Evolutionary conservation across 1,284 basidiomycete genomes (phyloP).

Genomic region (Microbotryomycetes sp.): DNA sequence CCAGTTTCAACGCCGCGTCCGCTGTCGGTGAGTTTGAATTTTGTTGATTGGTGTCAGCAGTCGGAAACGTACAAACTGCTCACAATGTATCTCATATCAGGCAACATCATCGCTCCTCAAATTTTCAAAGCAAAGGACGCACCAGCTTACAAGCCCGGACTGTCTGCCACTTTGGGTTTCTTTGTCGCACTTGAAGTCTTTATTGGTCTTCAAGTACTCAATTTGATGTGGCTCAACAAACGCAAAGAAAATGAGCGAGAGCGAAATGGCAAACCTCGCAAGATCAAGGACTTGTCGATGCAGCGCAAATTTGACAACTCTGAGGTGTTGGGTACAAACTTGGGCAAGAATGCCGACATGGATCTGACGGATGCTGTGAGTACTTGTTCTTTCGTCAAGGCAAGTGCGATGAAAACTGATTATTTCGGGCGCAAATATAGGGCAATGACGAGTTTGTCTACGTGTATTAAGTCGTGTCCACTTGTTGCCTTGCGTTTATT

Average conservation of each 20-base stretch:
- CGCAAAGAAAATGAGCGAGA: slow-evolving; percentile 39
- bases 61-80: neutral
- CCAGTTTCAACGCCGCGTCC: slow-evolving; percentile 30
- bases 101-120: neutral
- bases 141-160: neutral
- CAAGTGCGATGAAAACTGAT: neutral
- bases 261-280: slow-evolving; percentile 39
- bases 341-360: slow-evolving; percentile 1
- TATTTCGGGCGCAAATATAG: neutral
- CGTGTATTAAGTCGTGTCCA: slow-evolving; percentile 2
- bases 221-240: slow-evolving; percentile 39
- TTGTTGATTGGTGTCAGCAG: slow-evolving; percentile 28
- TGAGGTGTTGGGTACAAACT: neutral
- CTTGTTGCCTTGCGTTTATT: no score
- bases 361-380: slow-evolving; percentile 6
- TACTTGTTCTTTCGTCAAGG: neutral
- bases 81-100: neutral
- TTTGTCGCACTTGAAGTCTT: slow-evolving; percentile 14
- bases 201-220: slow-evolving; percentile 29
- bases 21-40: slow-evolving; percentile 34
- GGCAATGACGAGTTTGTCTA: slow-evolving; percentile 10
- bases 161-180: slow-evolving; percentile 29
- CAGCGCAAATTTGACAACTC: neutral
- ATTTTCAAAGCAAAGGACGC: neutral
- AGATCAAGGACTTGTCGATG: slow-evolving; percentile 35